Evolutionary conservation across 192 early-diverging fungal species (phyloP).

Genomic region (Mortierella antarctica): DNA sequence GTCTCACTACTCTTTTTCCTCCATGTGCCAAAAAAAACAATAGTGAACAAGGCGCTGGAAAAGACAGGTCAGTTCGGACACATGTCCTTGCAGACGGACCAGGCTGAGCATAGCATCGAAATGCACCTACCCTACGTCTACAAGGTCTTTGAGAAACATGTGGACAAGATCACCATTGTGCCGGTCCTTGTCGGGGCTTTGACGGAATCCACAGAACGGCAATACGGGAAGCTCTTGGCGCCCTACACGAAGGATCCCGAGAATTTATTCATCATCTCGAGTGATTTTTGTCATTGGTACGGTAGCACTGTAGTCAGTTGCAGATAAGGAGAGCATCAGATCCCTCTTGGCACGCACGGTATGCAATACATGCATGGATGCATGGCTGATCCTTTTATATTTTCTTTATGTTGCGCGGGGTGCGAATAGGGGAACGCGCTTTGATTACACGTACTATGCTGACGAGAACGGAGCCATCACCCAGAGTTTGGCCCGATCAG

Average conservation of each 20-base stretch:
- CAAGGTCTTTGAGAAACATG: constrained; percentile 78
- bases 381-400: neutral
- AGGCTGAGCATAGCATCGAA: constrained; percentile 97
- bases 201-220: constrained; percentile 63
- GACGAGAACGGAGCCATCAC: constrained; percentile 20
- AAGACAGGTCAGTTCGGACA: constrained; percentile 71
- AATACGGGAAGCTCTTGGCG: constrained; percentile 79
- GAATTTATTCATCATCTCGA: constrained; percentile 93
- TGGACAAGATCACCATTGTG: constrained; percentile 75
- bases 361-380: too few relatives aligned
- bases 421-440: constrained; percentile 76
- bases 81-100: constrained; percentile 79
- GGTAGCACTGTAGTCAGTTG: neutral
- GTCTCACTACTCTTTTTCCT: constrained; percentile 1
- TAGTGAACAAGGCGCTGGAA: constrained; percentile 73
- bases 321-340: too few relatives aligned
- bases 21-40: neutral
- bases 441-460: constrained; percentile 80
- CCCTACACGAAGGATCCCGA: constrained; percentile 75
- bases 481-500: constrained; percentile 14
- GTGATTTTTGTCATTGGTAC: constrained; percentile 97
- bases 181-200: constrained; percentile 92
- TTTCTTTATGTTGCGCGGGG: neutral
- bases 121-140: constrained; percentile 95
- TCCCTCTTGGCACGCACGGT: neutral